A percentile compares a stretch with the other conserved stretches of the same genome.
phyloP scores from a whole-genome alignment of 345 rosid species.

The Salix arbutifolia region DNA sequence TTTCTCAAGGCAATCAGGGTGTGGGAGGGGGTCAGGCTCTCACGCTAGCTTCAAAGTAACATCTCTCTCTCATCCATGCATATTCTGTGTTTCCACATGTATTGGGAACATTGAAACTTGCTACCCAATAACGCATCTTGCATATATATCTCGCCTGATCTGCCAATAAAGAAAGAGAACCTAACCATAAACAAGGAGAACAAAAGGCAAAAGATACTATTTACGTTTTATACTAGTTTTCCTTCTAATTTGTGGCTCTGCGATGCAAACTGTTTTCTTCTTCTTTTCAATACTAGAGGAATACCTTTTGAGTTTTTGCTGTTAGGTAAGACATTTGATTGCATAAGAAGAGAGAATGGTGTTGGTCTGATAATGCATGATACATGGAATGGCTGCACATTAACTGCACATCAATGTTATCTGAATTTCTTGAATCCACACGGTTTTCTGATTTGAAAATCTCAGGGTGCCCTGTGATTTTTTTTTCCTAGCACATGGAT shows the following conservation, averaged over 20 bases:
- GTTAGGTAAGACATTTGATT: too few species aligned
- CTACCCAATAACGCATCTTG: neutral
- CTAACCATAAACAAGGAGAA: too few species aligned
- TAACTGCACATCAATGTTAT: too few species aligned
- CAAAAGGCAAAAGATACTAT: too few species aligned
- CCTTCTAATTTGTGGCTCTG: neutral
- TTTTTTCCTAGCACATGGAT: neutral
- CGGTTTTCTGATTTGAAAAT: neutral
- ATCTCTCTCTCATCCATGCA: slow-evolving; percentile 10
- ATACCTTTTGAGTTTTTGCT: neutral
- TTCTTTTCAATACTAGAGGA: neutral
- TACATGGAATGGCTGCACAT: too few species aligned
- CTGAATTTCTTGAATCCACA: too few species aligned
- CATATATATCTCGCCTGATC: neutral
- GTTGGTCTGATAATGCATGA: too few species aligned
- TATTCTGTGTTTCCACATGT: neutral
- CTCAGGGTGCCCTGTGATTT: neutral
- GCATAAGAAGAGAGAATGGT: too few species aligned
- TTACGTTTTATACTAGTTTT: neutral
- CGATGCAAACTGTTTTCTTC: neutral
- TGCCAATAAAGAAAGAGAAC: neutral
- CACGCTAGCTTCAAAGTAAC: slow-evolving; percentile 70
- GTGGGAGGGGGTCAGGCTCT: slow-evolving; percentile 51
- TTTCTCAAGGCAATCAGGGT: slow-evolving; percentile 58
- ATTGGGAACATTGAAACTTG: neutral